phyloP scores from a whole-genome alignment of 371 early-diverging fungal genomes.

The Rhizopus delemar region DNA sequence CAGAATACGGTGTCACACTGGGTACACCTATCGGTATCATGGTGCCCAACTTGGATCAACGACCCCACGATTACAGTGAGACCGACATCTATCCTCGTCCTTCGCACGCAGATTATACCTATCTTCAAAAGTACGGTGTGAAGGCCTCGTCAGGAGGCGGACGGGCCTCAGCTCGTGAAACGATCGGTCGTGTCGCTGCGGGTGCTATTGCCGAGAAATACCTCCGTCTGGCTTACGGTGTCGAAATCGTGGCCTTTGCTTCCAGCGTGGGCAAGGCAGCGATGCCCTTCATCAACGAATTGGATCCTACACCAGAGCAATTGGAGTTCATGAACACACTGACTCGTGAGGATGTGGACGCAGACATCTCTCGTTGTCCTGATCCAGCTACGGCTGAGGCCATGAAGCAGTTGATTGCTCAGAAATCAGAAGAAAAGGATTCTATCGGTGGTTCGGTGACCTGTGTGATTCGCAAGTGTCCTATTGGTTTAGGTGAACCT shows the following conservation, averaged over 20 bases:
- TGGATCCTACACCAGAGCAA: conserved; percentile 61
- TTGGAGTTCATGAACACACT: conserved; percentile 69
- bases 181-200: conserved; percentile 96
- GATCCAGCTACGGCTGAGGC: conserved; percentile 47
- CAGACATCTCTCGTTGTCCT: conserved; percentile 54
- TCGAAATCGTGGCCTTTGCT: conserved; percentile 95
- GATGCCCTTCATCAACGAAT: conserved; percentile 69
- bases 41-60: conserved; percentile 93
- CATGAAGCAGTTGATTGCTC: conserved; percentile 63
- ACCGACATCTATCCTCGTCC: conserved; percentile 92
- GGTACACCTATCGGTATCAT: conserved; percentile 94
- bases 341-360: conserved; percentile 61
- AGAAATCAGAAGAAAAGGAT: conserved; percentile 79
- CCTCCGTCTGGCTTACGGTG: conserved; percentile 72
- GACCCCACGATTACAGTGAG: conserved; percentile 95
- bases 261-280: conserved; percentile 82
- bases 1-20: conserved; percentile 90
- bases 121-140: conserved; percentile 92
- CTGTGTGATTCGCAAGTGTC: conserved; percentile 95
- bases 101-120: conserved; percentile 96
- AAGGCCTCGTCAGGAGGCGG: conserved; percentile 97
- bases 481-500: conserved; percentile 95
- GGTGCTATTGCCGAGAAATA: conserved; percentile 97
- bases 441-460: conserved; percentile 96
- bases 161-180: conserved; percentile 93